Evolutionary conservation across 495 filamentous ascomycete genomes (phyloP), one percentile per base, ranked within the genome.

Genomic region (Elaphomyces granulatus): DNA sequence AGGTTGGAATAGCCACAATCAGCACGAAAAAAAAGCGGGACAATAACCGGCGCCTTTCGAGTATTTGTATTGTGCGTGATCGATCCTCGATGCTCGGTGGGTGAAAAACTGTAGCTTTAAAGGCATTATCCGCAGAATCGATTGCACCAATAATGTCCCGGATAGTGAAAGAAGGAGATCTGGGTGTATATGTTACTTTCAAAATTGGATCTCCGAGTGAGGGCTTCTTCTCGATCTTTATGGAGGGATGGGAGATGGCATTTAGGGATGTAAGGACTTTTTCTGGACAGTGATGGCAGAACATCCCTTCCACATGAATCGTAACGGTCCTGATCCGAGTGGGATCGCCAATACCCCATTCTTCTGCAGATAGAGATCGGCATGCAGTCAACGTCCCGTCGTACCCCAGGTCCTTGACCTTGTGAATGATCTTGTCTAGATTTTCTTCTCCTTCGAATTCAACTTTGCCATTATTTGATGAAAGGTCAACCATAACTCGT

Each of bases 61-160:
- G 68, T 2, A 65, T 56, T 43, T 80, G 78, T 45, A 88, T 83
- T 18, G 62, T 64, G 40, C 77, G 77, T 3, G 86, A 81, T 9
- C 83, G 74, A 42, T 95, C 83, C 58, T 94, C 88, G 20, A 95
- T 68, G 2, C 80, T 83, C 10, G 83, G 85, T 4, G 81, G 81
- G 45, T 84, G 84, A 51, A 87, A 77, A 8, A 94, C 72, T 10
- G 67, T 72, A 0, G 75, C 69, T 15, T 57, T 65, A 55, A 94
- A 86, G 6, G 59, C 63, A 12, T 67, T 58, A 44, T 92, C 74
- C 30, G 72, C 64, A 17, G 66, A 68, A n/a, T 74, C 59, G 42
- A 94, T 78, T 0, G 72, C 63, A 8, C 61, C 53, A 10, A 88
- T 58, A 35, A 96, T 85, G 18, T 74, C 64, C 40, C 88, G 70